A percentile compares a stretch with the other conserved stretches of the same genome.
Evolutionary conservation across 2,329 filamentous ascomycete genomes (phyloP).

Genomic region (Trichoderma citrinoviride): DNA sequence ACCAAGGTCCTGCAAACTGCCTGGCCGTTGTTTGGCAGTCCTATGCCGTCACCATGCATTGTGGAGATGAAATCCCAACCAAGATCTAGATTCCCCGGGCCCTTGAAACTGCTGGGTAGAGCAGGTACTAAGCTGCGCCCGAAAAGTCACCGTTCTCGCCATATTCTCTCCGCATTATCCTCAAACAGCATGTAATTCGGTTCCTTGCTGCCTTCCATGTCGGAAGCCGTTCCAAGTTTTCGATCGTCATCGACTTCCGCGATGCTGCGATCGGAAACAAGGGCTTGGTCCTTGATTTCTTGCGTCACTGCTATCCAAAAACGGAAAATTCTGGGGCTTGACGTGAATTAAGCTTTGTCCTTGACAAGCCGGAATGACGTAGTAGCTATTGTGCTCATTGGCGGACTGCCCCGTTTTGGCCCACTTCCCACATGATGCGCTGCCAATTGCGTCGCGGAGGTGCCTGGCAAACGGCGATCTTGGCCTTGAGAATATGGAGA

Average conservation of each 20-base stretch:
- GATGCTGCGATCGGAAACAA: neutral
- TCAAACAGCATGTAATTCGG: too few relatives aligned
- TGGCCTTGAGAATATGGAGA: neutral
- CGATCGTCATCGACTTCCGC: neutral
- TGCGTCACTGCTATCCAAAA: constrained; percentile 2
- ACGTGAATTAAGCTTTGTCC: constrained; percentile 14
- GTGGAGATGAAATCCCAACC: neutral
- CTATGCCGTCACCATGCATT: constrained; percentile 18
- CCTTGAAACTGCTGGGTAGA: too few relatives aligned
- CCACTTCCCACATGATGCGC: neutral
- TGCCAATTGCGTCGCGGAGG: constrained; percentile 12
- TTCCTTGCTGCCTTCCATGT: too few relatives aligned
- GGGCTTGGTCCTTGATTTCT: neutral
- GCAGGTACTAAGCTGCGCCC: neutral
- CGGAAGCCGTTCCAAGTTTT: neutral
- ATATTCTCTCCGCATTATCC: neutral
- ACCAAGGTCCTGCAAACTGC: too few relatives aligned
- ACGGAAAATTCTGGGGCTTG: neutral
- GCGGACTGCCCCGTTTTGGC: neutral
- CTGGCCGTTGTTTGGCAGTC: neutral
- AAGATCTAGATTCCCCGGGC: neutral
- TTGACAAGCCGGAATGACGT: neutral
- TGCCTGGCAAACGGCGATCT: constrained; percentile 8
- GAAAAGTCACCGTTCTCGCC: too few relatives aligned
- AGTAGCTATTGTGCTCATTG: neutral